Base-by-base conservation (phyloP, 208 protist species). In the Leishmania martiniquensis region DNA sequence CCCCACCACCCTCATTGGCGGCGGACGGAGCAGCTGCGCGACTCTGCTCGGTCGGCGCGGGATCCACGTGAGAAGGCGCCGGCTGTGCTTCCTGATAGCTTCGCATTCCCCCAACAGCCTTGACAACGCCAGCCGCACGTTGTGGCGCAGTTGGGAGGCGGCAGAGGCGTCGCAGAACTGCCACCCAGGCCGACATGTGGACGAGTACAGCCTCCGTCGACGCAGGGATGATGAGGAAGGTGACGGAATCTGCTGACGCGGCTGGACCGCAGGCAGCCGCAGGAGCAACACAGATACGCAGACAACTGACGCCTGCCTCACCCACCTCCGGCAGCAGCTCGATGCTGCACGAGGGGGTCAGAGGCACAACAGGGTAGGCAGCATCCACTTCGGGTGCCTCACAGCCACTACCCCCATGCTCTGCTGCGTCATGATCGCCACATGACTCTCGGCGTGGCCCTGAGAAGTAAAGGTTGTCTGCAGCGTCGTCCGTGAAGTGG, bases 111-210 rank as follows among this genome's bases (percentile, higher is more conserved):
- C 47, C 15, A 39, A 22, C 32, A 22, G 9, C 29, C 9, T 29
- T 39, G 25, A 68, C 4, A 12, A 29, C 63, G 37, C 20, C 63
- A 47, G 10, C 47, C 63, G 3, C n/a, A 45, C 67, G 45, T 54
- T 3, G 47, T 45, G 67, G 67, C 67, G 13, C 20, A 72, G 10
- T 34, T 6, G 67, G 22, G n/a, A 42, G 34, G 3, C 69, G 69
- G 34, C 42, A 76, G 29, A 76, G 72, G 29, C 72, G 39, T 9
- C 51, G 72, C 55, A 76, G 57, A 10, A 76, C 72, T n/a, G 72
- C 52, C 42, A 39, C 72, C 72, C 72, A 76, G 54, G 57, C 72
- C 0, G 72, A 63, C 42, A 45, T 22, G 25, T 20, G 2, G 39
- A 44, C 9, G 29, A 45, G 12, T 1, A 15, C 52, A 29, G 45